Conservation (phyloP, 2,329 filamentous ascomycete species). For the Ceratocystis colombiana region DNA sequence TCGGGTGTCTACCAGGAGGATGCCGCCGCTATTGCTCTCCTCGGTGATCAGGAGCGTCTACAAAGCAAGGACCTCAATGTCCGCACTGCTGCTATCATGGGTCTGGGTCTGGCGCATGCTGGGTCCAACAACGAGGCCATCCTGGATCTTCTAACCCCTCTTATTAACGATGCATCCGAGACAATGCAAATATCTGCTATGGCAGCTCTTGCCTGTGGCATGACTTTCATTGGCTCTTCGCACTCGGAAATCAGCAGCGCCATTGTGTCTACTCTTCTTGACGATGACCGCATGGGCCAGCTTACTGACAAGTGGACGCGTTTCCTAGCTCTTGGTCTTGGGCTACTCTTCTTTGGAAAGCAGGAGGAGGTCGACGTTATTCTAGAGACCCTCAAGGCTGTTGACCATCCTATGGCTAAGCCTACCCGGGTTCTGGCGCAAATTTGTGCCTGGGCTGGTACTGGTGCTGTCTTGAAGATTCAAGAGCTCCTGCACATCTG, state of each 20-base stretch:
- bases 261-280: constrained; percentile 83
- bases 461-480: constrained; percentile 90
- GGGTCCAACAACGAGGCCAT: constrained; percentile 86
- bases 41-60: constrained; percentile 71
- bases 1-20: constrained; percentile 82
- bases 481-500: constrained; percentile 96
- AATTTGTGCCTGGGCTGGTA: constrained; percentile 96
- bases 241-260: constrained; percentile 85
- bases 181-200: constrained; percentile 96
- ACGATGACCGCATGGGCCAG: constrained; percentile 82
- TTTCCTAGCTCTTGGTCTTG: constrained; percentile 88
- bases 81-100: constrained; percentile 83
- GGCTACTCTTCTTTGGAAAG: constrained; percentile 86
- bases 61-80: constrained; percentile 67
- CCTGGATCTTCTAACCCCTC: constrained; percentile 73
- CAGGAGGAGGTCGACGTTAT: constrained; percentile 99
- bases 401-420: constrained; percentile 93
- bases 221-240: constrained; percentile 87
- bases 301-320: constrained; percentile 97
- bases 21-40: constrained; percentile 78
- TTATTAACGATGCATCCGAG: constrained; percentile 71
- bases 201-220: constrained; percentile 80
- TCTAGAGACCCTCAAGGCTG: constrained; percentile 88
- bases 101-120: constrained; percentile 85
- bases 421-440: constrained; percentile 90